These are phyloP conservation scores for Prosopis cineraria DNA, from an alignment of 306 rosid species.

Conservation along the genomic window DNA sequence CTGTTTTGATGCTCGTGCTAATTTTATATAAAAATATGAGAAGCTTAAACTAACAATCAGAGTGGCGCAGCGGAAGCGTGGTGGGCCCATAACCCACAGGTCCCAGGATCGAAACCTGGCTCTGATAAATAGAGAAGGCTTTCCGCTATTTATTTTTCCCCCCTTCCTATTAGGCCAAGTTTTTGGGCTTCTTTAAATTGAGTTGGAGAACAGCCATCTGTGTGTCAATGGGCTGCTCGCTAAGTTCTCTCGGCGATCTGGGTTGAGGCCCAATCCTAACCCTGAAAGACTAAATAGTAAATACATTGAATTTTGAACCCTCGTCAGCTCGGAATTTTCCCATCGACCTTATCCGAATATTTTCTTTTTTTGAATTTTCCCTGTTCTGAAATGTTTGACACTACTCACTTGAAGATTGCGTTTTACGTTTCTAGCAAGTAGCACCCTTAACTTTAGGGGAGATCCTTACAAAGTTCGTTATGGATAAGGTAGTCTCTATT, in stretches of 20 bases:
- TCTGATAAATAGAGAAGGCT: constrained; percentile 44
- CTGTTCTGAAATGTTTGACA: too few species aligned
- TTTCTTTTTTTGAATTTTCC: too few species aligned
- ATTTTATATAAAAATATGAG: too few species aligned
- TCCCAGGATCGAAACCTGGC: constrained; percentile 82
- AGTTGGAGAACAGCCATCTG: neutral
- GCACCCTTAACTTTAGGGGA: neutral
- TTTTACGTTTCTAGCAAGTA: too few species aligned
- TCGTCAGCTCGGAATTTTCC: too few species aligned
- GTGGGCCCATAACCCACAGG: constrained; percentile 82
- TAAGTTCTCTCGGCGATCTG: neutral
- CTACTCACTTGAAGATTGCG: neutral
- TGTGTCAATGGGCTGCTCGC: neutral
- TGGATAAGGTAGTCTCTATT: neutral
- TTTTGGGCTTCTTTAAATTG: neutral
- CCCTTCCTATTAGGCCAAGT: neutral
- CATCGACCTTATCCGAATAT: too few species aligned
- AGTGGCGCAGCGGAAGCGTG: constrained; percentile 86
- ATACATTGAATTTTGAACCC: too few species aligned
- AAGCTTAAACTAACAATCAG: neutral
- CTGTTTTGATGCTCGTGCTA: too few species aligned
- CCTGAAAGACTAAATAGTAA: too few species aligned
- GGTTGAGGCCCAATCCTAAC: neutral
- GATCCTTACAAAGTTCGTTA: neutral
- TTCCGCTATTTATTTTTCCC: neutral